Evolutionary conservation across 2,329 filamentous ascomycete genomes (phyloP), one percentile per base, ranked within the genome.

Genomic region (Exophiala sp.): DNA sequence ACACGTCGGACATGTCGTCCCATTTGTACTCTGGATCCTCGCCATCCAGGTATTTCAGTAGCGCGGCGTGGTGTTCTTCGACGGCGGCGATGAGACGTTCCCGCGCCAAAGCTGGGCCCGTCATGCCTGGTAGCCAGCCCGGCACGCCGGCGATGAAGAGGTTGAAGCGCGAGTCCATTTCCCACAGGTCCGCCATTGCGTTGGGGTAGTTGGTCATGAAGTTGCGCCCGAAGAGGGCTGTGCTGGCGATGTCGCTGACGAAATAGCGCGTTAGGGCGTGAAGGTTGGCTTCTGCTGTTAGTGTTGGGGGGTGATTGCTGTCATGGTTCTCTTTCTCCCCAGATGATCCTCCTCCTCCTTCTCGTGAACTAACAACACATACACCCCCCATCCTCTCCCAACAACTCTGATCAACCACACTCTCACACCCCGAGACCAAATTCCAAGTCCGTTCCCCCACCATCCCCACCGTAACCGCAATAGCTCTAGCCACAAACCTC

Each of bases 351-450:
- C n/a, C n/a, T n/a, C n/a, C n/a, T n/a, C n/a, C n/a, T n/a, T n/a
- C n/a, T n/a, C n/a, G n/a, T n/a, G n/a, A n/a, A n/a, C n/a, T n/a
- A n/a, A n/a, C n/a, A n/a, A n/a, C n/a, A n/a, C n/a, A n/a, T n/a
- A n/a, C n/a, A 8, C 70, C 64, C 14, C 69, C 73, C n/a, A 64
- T 66, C 27, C 78, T 73, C 61, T 85, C 82, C 81, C 82, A 85
- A 1, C 70, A 69, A 58, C 73, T 72, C 53, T 83, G 78, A 59
- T 85, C 81, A 19, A 85, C 78, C 2, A 74, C 67, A 14, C 78
- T 81, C 6, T 73, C 68, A 30, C 73, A 74, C 58, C 81, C 82
- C 1, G 79, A 80, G 32, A 83, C 72, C 27, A 85, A 63, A 46
- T 79, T 75, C 3, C 77, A 74, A 9, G 78, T 68, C 14, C 73